A percentile compares a stretch with the other conserved stretches of the same genome.
Evolutionary conservation across 257 asterid species (phyloP).

Genomic region (Solanum clarkiae): DNA sequence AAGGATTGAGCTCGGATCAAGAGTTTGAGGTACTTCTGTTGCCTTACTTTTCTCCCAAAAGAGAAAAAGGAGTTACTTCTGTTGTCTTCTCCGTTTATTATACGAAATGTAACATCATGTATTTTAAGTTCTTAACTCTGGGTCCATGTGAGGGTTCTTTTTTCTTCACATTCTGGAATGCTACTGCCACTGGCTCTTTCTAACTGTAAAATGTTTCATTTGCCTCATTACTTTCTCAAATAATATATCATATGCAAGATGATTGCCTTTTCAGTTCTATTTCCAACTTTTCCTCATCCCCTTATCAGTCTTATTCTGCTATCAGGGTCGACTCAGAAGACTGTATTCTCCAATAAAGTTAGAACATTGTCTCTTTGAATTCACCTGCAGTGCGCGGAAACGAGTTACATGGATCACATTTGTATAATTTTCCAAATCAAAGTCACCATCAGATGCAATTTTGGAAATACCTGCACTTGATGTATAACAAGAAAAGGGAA

Average conservation of each 20-base stretch:
- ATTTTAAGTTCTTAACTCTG: neutral
- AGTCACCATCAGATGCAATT: neutral
- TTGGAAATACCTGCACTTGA: neutral
- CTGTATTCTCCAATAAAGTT: neutral
- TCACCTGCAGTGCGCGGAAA: neutral
- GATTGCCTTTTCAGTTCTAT: neutral
- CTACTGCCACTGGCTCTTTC: neutral
- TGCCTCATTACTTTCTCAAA: neutral
- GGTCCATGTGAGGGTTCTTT: neutral
- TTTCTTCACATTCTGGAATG: neutral
- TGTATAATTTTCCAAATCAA: neutral
- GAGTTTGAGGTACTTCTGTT: neutral
- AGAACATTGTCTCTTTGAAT: neutral
- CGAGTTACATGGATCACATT: neutral
- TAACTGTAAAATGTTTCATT: neutral
- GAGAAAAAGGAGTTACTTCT: neutral
- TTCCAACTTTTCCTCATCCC: neutral
- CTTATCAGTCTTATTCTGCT: neutral
- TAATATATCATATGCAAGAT: neutral
- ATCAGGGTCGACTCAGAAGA: neutral
- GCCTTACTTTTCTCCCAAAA: neutral
- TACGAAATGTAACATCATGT: neutral
- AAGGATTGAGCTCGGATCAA: conserved; percentile 30
- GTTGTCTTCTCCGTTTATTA: neutral
- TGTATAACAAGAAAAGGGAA: neutral